Percentiles rank a stretch among this genome's conserved stretches.
Conservation (phyloP, 768 basidiomycete genomes). For the Leccinellum albellum region DNA sequence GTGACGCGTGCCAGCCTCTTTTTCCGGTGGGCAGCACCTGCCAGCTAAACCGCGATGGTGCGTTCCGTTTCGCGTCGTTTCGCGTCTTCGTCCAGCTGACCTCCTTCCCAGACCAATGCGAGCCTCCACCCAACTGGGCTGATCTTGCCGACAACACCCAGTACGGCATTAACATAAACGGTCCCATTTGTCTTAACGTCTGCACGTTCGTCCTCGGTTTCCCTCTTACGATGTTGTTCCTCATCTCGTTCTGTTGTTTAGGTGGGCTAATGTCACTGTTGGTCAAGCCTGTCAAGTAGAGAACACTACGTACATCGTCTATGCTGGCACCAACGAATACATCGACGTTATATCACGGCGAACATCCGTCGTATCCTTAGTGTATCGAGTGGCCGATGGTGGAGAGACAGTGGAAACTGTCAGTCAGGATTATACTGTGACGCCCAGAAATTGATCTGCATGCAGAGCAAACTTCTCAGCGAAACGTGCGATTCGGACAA, state of each 20-base stretch:
- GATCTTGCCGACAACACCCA: conserved; percentile 67
- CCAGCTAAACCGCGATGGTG: conserved; percentile 86
- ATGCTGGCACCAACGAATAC: conserved; percentile 54
- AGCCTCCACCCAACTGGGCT: conserved; percentile 58
- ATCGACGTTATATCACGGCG: conserved; percentile 81
- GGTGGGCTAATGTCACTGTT: conserved; percentile 76
- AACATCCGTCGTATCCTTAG: not conserved
- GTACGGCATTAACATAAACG: conserved; percentile 72
- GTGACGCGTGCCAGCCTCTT: conserved; percentile 58
- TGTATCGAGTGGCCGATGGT: not conserved
- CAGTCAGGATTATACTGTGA: conserved; percentile 74
- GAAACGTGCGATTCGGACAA: conserved; percentile 60
- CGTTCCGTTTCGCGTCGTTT: not conserved
- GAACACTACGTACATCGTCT: conserved; percentile 77
- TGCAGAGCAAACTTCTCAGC: conserved; percentile 53
- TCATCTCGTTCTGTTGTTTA: conserved; percentile 24
- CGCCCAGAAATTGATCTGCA: conserved; percentile 51
- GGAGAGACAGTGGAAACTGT: conserved; percentile 61
- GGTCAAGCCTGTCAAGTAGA: conserved; percentile 65
- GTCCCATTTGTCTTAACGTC: conserved; percentile 75
- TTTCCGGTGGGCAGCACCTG: conserved; percentile 63
- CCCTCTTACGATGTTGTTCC: not conserved
- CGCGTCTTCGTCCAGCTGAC: not conserved
- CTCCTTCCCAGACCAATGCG: conserved; percentile 65
- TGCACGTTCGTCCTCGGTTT: conserved; percentile 61